Evolutionary conservation across 1,284 basidiomycete genomes (phyloP), one percentile per base, ranked within the genome.

Genomic region (Uromyces viciae-fabae): DNA sequence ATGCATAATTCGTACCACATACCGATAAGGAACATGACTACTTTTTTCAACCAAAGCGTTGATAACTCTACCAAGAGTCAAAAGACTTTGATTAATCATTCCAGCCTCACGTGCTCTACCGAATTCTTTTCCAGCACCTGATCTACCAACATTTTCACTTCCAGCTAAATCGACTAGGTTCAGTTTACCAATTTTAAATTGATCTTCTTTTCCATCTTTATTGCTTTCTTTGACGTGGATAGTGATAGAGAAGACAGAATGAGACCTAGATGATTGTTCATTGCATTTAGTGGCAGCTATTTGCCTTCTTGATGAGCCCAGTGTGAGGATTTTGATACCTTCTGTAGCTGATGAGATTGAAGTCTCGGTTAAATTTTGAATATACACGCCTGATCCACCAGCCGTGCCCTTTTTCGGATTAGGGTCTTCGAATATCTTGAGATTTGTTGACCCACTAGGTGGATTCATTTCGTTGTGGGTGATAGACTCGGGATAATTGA

Each of bases 271-370:
- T 31, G 79, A 81, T 52, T 81, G 79, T 54, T 98, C 94, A 86
- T 99, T 99, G 89, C 98, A 97, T 86, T 94, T 95, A 33, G 97
- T 99, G 17, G 95, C 92, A 0, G 96, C 97, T 62, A 95, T 94
- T 87, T 98, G 95, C 72, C 97, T 89, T 78, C 95, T 90, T 82
- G 94, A 90, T 82, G 93, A 95, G 43, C 97, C 97, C 85, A 93
- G 93, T 31, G 91, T 91, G 49, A 99, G 89, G 36, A 98, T 89
- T 31, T 90, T 90, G 33, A 99, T 88, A 0, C 95, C 97, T 83
- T 95, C 93, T 73, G 91, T 89, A 8, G 93, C 92, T 84, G 92
- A 91, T 85, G 91, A 92, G 82, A 98, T 94, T 4, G 91, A 89
- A 31, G 92, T 89, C 85, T 99, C 97, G 86, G 99, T 95, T 14